phyloP scores from a whole-genome alignment of 1,139 yeast genomes.

The Pichia sp. region DNA sequence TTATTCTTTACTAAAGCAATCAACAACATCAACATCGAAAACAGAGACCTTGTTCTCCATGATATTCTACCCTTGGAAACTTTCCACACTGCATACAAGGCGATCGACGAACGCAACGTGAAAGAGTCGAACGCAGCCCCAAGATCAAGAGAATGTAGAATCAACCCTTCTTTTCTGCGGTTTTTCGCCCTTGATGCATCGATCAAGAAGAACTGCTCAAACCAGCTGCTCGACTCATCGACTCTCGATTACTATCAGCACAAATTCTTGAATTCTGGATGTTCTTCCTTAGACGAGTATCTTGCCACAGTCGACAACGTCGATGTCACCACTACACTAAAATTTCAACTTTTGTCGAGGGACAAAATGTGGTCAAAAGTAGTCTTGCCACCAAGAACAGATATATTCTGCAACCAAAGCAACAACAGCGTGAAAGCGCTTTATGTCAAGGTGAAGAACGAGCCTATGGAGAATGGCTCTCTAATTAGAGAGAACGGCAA shows the following conservation, averaged over 20 bases:
- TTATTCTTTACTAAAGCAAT: not conserved
- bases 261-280: conserved; percentile 26
- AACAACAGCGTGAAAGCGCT: not conserved
- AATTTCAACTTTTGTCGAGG: conserved; percentile 30
- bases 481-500: conserved; percentile 25
- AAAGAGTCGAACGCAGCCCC: not conserved
- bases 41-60: conserved; percentile 2
- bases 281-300: conserved; percentile 22
- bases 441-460: not conserved
- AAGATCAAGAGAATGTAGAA: conserved; percentile 45
- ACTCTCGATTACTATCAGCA: conserved; percentile 31
- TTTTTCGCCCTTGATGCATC: conserved; percentile 46
- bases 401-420: not conserved
- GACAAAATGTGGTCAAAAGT: conserved; percentile 52
- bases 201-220: conserved; percentile 34
- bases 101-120: conserved; percentile 4
- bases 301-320: conserved; percentile 9
- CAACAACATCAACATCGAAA: not conserved
- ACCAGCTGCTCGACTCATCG: conserved; percentile 28
- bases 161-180: conserved; percentile 44
- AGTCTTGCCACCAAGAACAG: conserved; percentile 40
- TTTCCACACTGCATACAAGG: conserved; percentile 10
- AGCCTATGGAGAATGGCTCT: conserved; percentile 9
- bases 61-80: conserved; percentile 18
- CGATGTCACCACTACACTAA: conserved; percentile 21